phyloP scores from a whole-genome alignment of 345 rosid genomes.

The Raphanus raphanistrum region DNA sequence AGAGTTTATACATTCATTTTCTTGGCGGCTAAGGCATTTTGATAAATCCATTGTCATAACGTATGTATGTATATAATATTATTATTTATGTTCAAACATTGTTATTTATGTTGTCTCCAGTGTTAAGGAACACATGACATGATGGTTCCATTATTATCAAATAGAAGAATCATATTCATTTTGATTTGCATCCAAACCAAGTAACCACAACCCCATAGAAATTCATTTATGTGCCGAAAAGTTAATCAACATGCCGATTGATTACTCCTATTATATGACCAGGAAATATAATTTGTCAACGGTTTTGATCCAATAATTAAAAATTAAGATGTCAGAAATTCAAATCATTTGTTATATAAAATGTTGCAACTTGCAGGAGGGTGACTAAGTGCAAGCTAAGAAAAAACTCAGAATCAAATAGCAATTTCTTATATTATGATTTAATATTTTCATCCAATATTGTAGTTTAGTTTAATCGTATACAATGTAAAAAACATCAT shows the following conservation, averaged over 20 bases:
- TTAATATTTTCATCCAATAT: neutral
- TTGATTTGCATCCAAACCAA: constrained; percentile 11
- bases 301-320: neutral
- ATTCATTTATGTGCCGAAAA: neutral
- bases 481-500: neutral
- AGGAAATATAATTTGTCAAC: neutral
- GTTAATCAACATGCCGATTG: neutral
- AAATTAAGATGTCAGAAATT: neutral
- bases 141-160: constrained; percentile 12
- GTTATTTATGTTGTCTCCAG: constrained; percentile 20
- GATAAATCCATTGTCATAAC: neutral
- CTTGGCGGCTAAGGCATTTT: constrained; percentile 29
- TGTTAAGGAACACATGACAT: constrained; percentile 21
- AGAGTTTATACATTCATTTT: neutral
- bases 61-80: neutral
- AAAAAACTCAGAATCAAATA: neutral
- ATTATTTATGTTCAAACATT: neutral
- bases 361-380: neutral
- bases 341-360: neutral
- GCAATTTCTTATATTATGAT: neutral
- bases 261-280: neutral
- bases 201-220: neutral
- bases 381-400: neutral
- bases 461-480: neutral
- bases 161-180: neutral